Conservation (phyloP, 2,329 filamentous ascomycete species). For the Apiospora aurea region DNA sequence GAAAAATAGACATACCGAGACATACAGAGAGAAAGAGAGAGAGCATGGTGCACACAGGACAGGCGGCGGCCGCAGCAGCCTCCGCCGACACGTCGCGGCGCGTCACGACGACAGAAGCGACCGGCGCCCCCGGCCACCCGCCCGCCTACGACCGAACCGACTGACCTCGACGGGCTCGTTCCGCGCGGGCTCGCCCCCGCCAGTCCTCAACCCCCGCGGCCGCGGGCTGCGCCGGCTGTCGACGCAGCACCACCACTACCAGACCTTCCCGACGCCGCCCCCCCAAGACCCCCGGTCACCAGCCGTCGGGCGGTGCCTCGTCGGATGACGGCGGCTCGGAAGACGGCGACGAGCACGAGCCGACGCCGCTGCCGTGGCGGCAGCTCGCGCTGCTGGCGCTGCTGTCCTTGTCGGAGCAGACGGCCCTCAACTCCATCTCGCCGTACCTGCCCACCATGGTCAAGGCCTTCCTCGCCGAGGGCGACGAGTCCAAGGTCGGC, state of each 20-base stretch:
- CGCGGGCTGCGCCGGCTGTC: conserved; percentile 41
- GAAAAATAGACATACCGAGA: background rate
- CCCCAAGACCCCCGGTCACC: conserved; percentile 67
- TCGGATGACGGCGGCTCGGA: conserved; percentile 39
- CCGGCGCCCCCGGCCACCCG: background rate
- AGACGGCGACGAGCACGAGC: conserved; percentile 47
- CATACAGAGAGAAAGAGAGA: background rate
- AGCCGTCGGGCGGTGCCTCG: conserved; percentile 39
- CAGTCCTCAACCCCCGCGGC: conserved; percentile 30
- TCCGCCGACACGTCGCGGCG: background rate
- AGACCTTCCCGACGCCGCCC: conserved; percentile 80
- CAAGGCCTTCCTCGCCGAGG: conserved; percentile 77
- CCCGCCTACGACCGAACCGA: conserved; percentile 20
- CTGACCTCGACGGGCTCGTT: conserved; percentile 40
- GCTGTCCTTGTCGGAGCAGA: conserved; percentile 92
- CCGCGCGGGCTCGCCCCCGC: conserved; percentile 42
- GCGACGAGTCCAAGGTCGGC: conserved; percentile 70
- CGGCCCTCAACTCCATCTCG: conserved; percentile 93
- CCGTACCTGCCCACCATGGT: conserved; percentile 97
- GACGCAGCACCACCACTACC: conserved; percentile 67
- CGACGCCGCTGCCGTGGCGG: conserved; percentile 79
- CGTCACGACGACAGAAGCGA: background rate
- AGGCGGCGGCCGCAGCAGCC: conserved; percentile 13
- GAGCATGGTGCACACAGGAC: conserved; percentile 22
- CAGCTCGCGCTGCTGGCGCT: conserved; percentile 87